A percentile compares a stretch with the other conserved stretches of the same genome.
phyloP scores from a whole-genome alignment of 208 protist genomes.

The Leishmania lainsoni region DNA sequence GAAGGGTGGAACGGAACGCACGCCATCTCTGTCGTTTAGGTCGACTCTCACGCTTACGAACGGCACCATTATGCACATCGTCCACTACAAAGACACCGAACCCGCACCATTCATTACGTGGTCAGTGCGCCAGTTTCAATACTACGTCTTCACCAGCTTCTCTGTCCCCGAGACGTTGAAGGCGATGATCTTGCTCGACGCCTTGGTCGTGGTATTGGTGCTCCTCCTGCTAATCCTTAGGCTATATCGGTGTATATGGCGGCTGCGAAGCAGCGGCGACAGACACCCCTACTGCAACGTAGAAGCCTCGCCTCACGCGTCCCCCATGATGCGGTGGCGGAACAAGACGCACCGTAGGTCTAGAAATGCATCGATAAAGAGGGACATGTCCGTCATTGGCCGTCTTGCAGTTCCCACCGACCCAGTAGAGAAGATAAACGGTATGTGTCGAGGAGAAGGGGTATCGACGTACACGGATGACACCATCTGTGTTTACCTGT shows the following conservation, averaged over 20 bases:
- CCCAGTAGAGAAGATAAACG: neutral
- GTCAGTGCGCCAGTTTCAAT: conserved; percentile 36
- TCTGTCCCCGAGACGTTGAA: conserved; percentile 36
- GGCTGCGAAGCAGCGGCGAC: neutral
- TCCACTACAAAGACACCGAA: conserved; percentile 31
- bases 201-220: neutral
- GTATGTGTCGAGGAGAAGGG: neutral
- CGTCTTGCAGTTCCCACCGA: no score
- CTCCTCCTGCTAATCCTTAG: neutral
- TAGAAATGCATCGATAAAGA: no score
- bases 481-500: no score
- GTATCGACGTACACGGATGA: no score
- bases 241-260: neutral
- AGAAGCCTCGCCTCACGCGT: neutral
- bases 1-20: neutral
- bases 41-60: conserved; percentile 9
- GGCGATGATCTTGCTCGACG: conserved; percentile 8
- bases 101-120: conserved; percentile 40
- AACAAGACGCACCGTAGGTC: neutral
- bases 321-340: neutral
- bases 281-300: neutral
- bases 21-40: neutral
- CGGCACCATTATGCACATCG: conserved; percentile 14
- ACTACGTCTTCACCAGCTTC: conserved; percentile 25
- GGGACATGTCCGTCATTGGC: neutral